Percentiles rank a stretch among this genome's conserved stretches.
Conservation (phyloP, 2,329 filamentous ascomycete genomes). For the Aspergillus pseudoviridinutans region DNA sequence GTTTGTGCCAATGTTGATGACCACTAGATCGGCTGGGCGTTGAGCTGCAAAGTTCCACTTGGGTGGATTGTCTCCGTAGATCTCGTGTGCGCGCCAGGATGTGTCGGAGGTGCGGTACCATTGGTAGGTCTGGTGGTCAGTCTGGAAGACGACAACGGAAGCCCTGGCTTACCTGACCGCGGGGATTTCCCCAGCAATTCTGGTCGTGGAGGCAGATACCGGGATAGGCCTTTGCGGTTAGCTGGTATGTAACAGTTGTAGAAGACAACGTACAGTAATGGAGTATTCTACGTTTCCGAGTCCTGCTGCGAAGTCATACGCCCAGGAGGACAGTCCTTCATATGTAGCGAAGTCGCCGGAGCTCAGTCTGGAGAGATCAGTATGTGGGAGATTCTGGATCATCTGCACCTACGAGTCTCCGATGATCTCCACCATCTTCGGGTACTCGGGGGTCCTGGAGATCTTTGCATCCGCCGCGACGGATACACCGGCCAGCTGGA, state of each 20-base stretch:
- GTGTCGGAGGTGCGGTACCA: slow-evolving; percentile 57
- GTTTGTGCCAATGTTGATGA: slow-evolving; percentile 47
- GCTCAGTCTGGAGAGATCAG: slow-evolving; percentile 47
- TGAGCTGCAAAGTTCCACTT: slow-evolving; percentile 20
- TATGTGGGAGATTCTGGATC: slow-evolving; percentile 34
- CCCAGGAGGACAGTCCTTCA: slow-evolving; percentile 55
- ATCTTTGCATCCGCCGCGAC: slow-evolving; percentile 44
- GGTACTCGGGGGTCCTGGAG: slow-evolving; percentile 37
- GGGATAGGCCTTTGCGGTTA: slow-evolving; percentile 41
- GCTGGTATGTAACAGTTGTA: accelerated
- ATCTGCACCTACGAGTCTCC: slow-evolving; percentile 34
- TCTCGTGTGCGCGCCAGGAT: slow-evolving; percentile 41
- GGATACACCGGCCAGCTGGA: slow-evolving; percentile 54
- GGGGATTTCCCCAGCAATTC: slow-evolving; percentile 51
- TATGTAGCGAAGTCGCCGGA: slow-evolving; percentile 55
- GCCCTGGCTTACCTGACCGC: slow-evolving; percentile 37
- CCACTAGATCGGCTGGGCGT: slow-evolving; percentile 34
- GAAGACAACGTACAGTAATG: slow-evolving; percentile 40
- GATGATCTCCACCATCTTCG: slow-evolving; percentile 41
- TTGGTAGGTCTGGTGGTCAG: slow-evolving; percentile 41
- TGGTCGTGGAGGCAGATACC: slow-evolving; percentile 56
- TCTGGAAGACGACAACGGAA: background rate
- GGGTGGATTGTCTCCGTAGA: slow-evolving; percentile 36
- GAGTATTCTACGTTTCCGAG: slow-evolving; percentile 57
- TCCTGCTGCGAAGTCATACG: slow-evolving; percentile 53